phyloP scores from a whole-genome alignment of 345 rosid genomes.

The Salix suchowensis region DNA sequence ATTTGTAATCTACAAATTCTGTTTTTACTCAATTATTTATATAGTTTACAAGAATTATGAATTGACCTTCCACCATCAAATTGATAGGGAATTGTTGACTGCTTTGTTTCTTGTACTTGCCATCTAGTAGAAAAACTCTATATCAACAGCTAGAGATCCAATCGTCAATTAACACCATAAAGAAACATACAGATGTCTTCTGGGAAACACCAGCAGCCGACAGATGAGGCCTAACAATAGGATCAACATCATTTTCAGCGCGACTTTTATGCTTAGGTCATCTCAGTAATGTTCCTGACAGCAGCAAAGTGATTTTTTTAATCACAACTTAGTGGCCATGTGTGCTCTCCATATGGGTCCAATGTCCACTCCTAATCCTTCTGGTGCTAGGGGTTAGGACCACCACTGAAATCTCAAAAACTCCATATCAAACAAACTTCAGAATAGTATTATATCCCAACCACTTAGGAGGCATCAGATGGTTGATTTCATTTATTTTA shows the following conservation, averaged over 20 bases:
- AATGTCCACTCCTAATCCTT: not conserved
- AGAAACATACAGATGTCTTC: not conserved
- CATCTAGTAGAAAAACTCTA: not conserved
- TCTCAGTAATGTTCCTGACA: slow-evolving; percentile 12
- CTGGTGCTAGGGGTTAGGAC: not conserved
- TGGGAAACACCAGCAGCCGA: not conserved
- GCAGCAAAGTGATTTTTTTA: slow-evolving; percentile 4
- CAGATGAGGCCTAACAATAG: slow-evolving; percentile 7
- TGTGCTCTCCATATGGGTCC: not conserved
- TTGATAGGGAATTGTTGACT: not conserved
- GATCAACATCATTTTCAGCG: slow-evolving; percentile 28
- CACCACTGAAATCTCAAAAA: not conserved
- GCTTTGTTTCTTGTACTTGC: not conserved
- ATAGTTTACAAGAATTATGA: too few species aligned
- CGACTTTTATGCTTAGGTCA: slow-evolving; percentile 12
- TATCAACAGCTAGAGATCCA: not conserved
- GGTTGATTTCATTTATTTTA: not conserved
- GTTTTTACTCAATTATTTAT: not conserved
- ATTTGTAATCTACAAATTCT: not conserved
- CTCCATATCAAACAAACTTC: not conserved
- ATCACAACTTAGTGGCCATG: not conserved
- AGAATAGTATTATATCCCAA: not conserved
- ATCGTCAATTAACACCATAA: not conserved
- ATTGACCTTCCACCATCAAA: not conserved
- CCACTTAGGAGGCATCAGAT: not conserved